Conservation (phyloP, 352 stramenopile species). For the Pythium plurisporium region DNA sequence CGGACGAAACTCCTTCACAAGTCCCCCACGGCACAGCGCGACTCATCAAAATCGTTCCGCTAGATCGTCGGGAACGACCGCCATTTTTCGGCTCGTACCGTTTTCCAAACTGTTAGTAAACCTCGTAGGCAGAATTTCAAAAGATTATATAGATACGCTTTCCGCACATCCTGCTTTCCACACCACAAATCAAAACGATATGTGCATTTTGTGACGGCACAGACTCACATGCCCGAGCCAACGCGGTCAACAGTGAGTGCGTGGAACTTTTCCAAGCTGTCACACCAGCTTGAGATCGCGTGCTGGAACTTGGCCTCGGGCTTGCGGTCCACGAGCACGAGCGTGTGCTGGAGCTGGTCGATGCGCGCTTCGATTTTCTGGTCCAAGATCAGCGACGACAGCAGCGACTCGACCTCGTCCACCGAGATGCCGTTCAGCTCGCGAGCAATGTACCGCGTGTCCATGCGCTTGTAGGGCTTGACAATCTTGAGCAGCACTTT, state of each 20-base stretch:
- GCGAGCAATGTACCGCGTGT: conserved; percentile 86
- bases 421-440: conserved; percentile 92
- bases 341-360: conserved; percentile 86
- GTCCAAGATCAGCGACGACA: conserved; percentile 92
- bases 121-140: too few relatives aligned
- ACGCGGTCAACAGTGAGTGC: conserved; percentile 59
- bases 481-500: conserved; percentile 94
- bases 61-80: too few relatives aligned
- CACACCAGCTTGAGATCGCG: conserved; percentile 57
- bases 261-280: conserved; percentile 68
- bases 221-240: conserved; percentile 38
- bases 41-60: too few relatives aligned
- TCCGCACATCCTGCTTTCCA: background rate
- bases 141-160: background rate
- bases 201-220: too few relatives aligned
- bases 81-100: too few relatives aligned
- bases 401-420: conserved; percentile 89
- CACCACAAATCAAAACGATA: too few relatives aligned
- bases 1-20: background rate
- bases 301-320: conserved; percentile 69
- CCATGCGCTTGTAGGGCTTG: conserved; percentile 92
- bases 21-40: too few relatives aligned
- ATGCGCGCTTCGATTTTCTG: conserved; percentile 90
- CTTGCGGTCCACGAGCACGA: conserved; percentile 66
- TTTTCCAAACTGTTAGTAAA: too few relatives aligned